Base-by-base conservation (phyloP, 768 basidiomycete genomes). In the Chalciporus chontae region DNA sequence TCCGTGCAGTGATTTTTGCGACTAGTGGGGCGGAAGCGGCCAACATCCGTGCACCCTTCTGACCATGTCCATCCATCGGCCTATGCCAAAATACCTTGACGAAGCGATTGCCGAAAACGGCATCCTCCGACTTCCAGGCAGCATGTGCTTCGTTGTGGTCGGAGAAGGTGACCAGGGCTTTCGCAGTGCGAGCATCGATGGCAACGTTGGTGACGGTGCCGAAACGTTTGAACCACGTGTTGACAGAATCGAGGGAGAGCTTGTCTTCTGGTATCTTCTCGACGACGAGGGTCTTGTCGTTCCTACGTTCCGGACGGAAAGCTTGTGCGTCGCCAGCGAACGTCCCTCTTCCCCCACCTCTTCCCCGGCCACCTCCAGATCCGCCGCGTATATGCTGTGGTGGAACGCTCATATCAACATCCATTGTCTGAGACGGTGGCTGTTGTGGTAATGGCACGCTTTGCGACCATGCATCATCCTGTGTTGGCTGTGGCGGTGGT, bases 31-130 rank as follows among this genome's bases (percentile, higher is more conserved):
- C 90, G 24, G 87, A 89, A 4, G 88, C 90, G 13, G 88, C 91
- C 51, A 97, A 70, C 73, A 85, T 80, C 55, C 86, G 78, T 42
- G 81, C 73, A 2, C 94, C 94, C 15, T 73, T 76, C 54, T 82
- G 83, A 8, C 94, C 94, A 59, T 94, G 89, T 0, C 94, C 94
- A 47, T 89, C 90, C 83, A 94, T 81, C 7, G 92, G 93, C 50
- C 88, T 78, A 69, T 95, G 92, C 93, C 94, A 96, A 60, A 95
- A 91, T 29, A 96, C 77, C 69, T 94, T 95, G 56, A 96, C 94
- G 66, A 96, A 96, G 43, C 94, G 82, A 59, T 94, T 94, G 10
- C 83, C 83, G 61, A 96, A 96, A 13, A 96, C 87, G n/a, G 94
- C 92, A 54, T 95, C 92, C 67, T 94, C 90, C 21, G 84, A 83